A percentile compares a stretch with the other conserved stretches of the same genome.
These are phyloP conservation scores for Pichia cephalocereana DNA, from an alignment of 805 yeast genomes.

Conservation along the genomic window DNA sequence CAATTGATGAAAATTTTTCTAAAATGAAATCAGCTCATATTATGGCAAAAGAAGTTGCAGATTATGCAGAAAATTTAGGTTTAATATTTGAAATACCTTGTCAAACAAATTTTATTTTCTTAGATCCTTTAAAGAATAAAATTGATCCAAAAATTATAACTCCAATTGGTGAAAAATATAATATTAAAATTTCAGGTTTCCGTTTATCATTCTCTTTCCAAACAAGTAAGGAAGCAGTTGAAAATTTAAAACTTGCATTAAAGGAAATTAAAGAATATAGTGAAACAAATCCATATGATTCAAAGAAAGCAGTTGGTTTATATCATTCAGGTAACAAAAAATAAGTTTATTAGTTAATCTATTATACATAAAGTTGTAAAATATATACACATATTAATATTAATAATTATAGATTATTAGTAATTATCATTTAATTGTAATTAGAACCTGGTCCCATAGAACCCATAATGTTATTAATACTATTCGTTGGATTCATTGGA, in stretches of 20 bases:
- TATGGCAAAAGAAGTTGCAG: constrained; percentile 42
- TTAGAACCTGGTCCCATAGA: not conserved
- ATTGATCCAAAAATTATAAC: constrained; percentile 40
- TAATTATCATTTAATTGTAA: too few relatives aligned
- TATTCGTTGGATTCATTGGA: not conserved
- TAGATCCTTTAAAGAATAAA: constrained; percentile 45
- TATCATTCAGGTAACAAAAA: not conserved
- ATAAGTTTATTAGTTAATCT: too few relatives aligned
- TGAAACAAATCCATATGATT: constrained; percentile 37
- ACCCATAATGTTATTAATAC: not conserved
- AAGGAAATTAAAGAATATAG: constrained; percentile 50
- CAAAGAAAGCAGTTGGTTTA: not conserved
- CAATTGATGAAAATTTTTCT: constrained; percentile 65
- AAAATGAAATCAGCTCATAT: constrained; percentile 42
- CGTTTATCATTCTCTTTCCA: constrained; percentile 79
- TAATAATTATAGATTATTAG: too few relatives aligned
- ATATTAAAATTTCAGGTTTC: constrained; percentile 58
- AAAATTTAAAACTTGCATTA: constrained; percentile 47
- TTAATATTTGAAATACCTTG: constrained; percentile 63
- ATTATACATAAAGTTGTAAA: too few relatives aligned
- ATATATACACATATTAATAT: too few relatives aligned
- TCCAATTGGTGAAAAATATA: constrained; percentile 40
- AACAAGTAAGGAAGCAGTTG: constrained; percentile 44
- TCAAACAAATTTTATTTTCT: constrained; percentile 75
- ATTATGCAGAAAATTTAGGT: constrained; percentile 43